These are phyloP conservation scores for Candida golubevii DNA, from an alignment of 805 yeast species.

Conservation along the genomic window DNA sequence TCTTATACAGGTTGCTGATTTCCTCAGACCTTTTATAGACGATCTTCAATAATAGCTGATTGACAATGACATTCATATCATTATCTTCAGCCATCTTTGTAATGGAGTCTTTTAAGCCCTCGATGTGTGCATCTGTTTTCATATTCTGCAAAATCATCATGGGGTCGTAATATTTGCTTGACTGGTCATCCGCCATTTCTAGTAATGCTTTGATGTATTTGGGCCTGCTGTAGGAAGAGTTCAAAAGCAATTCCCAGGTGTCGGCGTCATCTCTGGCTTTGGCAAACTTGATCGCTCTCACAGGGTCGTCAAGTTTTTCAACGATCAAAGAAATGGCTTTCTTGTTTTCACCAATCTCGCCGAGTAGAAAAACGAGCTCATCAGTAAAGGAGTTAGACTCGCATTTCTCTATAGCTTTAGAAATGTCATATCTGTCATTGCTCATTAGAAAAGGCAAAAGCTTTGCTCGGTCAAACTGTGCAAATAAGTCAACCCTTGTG, in stretches of 20 bases:
- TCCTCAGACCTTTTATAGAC: conserved; percentile 30
- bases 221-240: conserved; percentile 67
- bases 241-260: conserved; percentile 75
- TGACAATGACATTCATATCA: conserved; percentile 48
- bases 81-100: conserved; percentile 60
- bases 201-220: conserved; percentile 72
- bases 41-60: conserved; percentile 45
- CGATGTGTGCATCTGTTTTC: conserved; percentile 57
- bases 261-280: conserved; percentile 62
- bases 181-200: conserved; percentile 57
- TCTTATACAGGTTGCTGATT: conserved; percentile 21
- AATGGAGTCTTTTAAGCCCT: conserved; percentile 60
- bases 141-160: conserved; percentile 63
- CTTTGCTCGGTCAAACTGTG: conserved; percentile 51
- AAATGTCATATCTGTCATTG: conserved; percentile 62
- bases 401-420: conserved; percentile 64
- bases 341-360: conserved; percentile 74
- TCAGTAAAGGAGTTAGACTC: conserved; percentile 48
- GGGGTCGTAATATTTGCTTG: conserved; percentile 48
- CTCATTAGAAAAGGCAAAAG: conserved; percentile 60
- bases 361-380: conserved; percentile 78
- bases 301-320: conserved; percentile 72
- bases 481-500: conserved; percentile 59
- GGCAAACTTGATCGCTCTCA: conserved; percentile 77
- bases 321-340: conserved; percentile 75